These are phyloP conservation scores for Globisporangium canariense DNA, from an alignment of 352 stramenopile species.

Conservation along the genomic window DNA sequence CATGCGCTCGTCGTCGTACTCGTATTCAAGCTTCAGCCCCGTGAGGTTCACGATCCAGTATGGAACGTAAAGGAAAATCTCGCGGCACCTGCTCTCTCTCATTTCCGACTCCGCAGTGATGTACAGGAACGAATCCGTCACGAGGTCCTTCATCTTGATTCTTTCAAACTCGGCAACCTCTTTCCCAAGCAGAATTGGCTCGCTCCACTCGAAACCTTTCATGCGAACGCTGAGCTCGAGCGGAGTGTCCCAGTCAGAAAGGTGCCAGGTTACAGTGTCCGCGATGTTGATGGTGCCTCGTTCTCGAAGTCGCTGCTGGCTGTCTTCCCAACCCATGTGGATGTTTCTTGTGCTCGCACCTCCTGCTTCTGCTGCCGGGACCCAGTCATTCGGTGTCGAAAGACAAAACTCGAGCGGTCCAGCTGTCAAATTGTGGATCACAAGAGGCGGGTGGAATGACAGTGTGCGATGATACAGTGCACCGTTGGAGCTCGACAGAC, in stretches of 20 bases:
- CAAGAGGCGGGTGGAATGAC: constrained; percentile 71
- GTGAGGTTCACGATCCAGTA: constrained; percentile 90
- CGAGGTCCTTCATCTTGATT: constrained; percentile 77
- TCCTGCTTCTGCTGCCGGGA: constrained; percentile 38
- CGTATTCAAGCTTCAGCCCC: constrained; percentile 78
- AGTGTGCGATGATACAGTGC: constrained; percentile 72
- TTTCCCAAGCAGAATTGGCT: constrained; percentile 50
- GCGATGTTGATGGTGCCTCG: constrained; percentile 74
- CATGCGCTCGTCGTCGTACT: constrained; percentile 76
- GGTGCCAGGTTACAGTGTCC: constrained; percentile 80
- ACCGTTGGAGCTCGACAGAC: constrained; percentile 45
- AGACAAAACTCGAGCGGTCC: constrained; percentile 71
- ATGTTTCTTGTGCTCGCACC: constrained; percentile 31
- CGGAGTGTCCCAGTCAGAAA: constrained; percentile 74
- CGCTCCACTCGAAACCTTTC: constrained; percentile 86
- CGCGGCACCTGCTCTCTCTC: constrained; percentile 50
- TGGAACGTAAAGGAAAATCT: constrained; percentile 81
- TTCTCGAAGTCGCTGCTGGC: constrained; percentile 71
- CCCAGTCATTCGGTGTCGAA: constrained; percentile 70
- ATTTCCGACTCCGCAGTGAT: constrained; percentile 61
- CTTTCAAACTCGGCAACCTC: constrained; percentile 51
- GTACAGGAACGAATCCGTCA: constrained; percentile 70
- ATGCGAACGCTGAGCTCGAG: constrained; percentile 77
- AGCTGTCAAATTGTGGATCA: constrained; percentile 80
- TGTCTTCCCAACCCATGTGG: constrained; percentile 69